Percentiles rank a stretch among this genome's conserved stretches.
Evolutionary conservation across 305 asterid genomes (phyloP).

Genomic region (Rubia peregrina): DNA sequence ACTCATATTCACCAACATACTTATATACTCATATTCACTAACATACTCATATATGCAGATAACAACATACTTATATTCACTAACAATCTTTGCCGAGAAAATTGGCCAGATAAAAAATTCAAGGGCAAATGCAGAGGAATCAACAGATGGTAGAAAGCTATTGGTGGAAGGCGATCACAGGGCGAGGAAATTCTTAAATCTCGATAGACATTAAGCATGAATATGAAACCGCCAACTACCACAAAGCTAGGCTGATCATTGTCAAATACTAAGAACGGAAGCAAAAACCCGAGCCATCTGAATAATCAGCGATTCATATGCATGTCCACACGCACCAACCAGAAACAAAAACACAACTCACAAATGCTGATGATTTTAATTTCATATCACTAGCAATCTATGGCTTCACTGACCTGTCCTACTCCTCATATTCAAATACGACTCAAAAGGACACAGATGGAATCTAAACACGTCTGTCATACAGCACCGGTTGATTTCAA

Average conservation of each 20-base stretch:
- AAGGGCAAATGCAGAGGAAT: neutral
- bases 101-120: neutral
- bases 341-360: neutral
- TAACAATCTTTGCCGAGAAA: neutral
- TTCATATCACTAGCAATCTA: neutral
- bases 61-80: neutral
- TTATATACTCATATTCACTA: too few species aligned
- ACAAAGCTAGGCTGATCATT: neutral
- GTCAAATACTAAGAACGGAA: neutral
- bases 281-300: neutral
- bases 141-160: neutral
- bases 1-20: too few species aligned
- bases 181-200: neutral
- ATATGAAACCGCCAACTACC: neutral
- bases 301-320: neutral
- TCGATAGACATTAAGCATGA: neutral
- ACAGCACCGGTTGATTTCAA: neutral
- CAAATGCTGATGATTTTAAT: neutral
- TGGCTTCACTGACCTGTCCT: neutral
- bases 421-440: neutral
- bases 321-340: neutral
- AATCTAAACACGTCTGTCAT: neutral
- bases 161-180: neutral
- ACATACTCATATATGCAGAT: too few species aligned
- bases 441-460: neutral